phyloP scores from a whole-genome alignment of 176 grass and related monocot species.

The Juncus inflexus region DNA sequence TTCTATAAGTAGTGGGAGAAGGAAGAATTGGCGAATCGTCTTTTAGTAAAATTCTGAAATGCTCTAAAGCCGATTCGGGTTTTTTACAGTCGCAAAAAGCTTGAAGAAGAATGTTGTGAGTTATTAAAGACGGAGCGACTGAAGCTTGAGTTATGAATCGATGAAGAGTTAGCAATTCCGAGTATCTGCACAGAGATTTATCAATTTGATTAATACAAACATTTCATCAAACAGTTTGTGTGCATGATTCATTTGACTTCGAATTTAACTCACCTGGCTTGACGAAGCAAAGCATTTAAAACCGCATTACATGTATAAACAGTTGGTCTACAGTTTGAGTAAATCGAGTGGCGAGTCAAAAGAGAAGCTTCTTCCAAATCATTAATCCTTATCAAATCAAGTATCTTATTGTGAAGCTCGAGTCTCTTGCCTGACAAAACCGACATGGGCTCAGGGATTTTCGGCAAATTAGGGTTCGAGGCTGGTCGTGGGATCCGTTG shows the following conservation, averaged over 20 bases:
- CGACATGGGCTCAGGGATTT: conserved; percentile 71
- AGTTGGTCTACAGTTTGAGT: conserved; percentile 93
- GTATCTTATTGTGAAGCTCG: conserved; percentile 78
- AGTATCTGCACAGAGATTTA: conserved; percentile 36
- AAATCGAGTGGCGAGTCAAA: conserved; percentile 89
- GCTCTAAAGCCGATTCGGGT: conserved; percentile 72
- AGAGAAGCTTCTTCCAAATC: conserved; percentile 91
- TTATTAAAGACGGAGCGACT: conserved; percentile 72
- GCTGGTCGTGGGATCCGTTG: conserved; percentile 39
- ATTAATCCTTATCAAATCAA: conserved; percentile 65
- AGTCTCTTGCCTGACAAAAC: conserved; percentile 70
- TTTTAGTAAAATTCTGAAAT: conserved; percentile 77
- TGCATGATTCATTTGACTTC: no score
- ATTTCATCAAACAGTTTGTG: conserved; percentile 9
- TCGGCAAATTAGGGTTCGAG: conserved; percentile 65
- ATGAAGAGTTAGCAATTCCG: conserved; percentile 75
- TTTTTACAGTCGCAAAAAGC: conserved; percentile 76
- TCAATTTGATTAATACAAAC: background rate
- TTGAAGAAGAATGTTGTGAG: conserved; percentile 82
- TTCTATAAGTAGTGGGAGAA: conserved; percentile 81
- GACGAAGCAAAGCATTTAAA: conserved; percentile 70
- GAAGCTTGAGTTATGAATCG: conserved; percentile 90
- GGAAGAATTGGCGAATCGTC: conserved; percentile 67
- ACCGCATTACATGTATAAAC: conserved; percentile 87
- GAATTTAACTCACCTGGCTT: conserved; percentile 33